Percentiles rank a stretch among this genome's conserved stretches.
Conservation (phyloP, 345 rosid genomes). For the Eucalyptus sp. region DNA sequence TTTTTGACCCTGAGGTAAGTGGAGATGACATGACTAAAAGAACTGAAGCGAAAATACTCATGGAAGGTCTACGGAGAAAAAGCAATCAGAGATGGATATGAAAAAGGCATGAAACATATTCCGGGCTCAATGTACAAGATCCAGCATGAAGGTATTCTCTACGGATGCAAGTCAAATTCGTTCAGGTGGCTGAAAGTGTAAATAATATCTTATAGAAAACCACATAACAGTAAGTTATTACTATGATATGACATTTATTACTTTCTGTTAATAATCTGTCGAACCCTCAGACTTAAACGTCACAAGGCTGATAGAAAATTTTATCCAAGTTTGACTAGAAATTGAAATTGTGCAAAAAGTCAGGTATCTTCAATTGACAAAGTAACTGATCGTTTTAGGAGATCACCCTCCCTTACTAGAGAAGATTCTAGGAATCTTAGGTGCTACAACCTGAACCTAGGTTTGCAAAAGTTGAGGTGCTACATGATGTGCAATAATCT, state of each 20-base stretch:
- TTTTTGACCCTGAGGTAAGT: conserved; percentile 71
- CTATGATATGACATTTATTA: background rate
- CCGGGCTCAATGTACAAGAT: background rate
- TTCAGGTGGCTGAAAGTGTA: background rate
- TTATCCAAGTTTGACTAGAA: background rate
- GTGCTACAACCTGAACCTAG: background rate
- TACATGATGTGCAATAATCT: background rate
- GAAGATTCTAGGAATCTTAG: background rate
- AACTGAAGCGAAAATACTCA: background rate
- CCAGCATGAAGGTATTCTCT: background rate
- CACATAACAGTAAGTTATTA: background rate
- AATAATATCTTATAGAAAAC: background rate
- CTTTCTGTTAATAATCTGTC: background rate
- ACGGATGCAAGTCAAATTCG: background rate
- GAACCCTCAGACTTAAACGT: background rate
- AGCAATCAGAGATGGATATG: background rate
- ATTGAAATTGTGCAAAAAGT: background rate
- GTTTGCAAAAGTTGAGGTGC: background rate
- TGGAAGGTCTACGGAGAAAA: background rate
- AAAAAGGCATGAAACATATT: background rate
- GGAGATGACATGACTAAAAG: background rate
- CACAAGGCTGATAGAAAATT: background rate
- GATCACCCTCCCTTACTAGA: background rate
- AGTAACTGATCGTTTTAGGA: background rate
- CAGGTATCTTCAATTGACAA: background rate